Evolutionary conservation across 192 early-diverging fungal genomes (phyloP).

Genomic region (Entomortierella chlamydospora): DNA sequence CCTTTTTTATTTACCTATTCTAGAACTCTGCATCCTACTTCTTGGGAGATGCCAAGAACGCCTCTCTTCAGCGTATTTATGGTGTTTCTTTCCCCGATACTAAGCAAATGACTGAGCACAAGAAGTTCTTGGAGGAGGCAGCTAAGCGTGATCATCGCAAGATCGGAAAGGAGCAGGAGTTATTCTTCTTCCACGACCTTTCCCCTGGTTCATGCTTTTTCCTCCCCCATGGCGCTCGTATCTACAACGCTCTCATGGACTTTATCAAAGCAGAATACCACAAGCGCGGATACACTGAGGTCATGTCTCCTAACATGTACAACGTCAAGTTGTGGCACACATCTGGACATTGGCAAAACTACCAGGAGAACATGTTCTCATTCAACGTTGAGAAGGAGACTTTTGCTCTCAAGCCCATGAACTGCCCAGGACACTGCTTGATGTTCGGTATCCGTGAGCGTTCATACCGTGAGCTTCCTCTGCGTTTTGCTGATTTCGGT

Average conservation of each 20-base stretch:
- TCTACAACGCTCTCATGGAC: conserved; percentile 96
- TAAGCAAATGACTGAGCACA: conserved; percentile 97
- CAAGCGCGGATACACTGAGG: conserved; percentile 95
- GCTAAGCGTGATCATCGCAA: conserved; percentile 97
- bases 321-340: conserved; percentile 97
- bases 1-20: not conserved
- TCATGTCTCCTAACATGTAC: conserved; percentile 98
- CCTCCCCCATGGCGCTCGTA: conserved; percentile 94
- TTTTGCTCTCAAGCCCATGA: conserved; percentile 99
- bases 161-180: conserved; percentile 97
- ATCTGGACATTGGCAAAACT: conserved; percentile 96
- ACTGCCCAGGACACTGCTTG: conserved; percentile 98
- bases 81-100: conserved; percentile 99
- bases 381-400: conserved; percentile 97
- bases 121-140: conserved; percentile 96
- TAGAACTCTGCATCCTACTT: conserved; percentile 98
- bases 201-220: conserved; percentile 95
- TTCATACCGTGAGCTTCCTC: conserved; percentile 95
- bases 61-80: conserved; percentile 98
- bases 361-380: conserved; percentile 97
- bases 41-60: conserved; percentile 96
- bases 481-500: conserved; percentile 98
- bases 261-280: conserved; percentile 92
- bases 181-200: conserved; percentile 98
- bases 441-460: conserved; percentile 95